Evolutionary conservation across 169 alveolate species (phyloP).

Genomic region (Cyclospora cayetanensis): DNA sequence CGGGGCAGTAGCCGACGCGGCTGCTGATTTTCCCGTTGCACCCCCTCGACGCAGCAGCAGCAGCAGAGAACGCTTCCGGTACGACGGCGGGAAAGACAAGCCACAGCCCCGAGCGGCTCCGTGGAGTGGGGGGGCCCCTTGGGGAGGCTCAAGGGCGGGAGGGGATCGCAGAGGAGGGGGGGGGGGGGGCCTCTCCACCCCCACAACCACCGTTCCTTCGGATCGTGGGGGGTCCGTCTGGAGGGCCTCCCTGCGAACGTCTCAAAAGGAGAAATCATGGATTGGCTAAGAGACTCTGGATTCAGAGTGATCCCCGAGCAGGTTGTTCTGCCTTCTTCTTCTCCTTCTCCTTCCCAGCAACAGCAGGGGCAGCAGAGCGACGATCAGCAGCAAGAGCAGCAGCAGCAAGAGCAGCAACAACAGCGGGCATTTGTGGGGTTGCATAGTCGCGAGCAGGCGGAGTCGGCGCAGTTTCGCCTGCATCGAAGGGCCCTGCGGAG

Average conservation of each 20-base stretch:
- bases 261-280: not conserved
- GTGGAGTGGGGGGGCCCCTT: no score
- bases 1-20: no score
- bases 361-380: constrained; percentile 22
- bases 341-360: no score
- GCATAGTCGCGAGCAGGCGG: not conserved
- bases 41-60: no score
- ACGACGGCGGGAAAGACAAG: not conserved
- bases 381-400: not conserved
- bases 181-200: no score
- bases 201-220: no score
- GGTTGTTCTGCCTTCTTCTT: not conserved
- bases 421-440: not conserved
- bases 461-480: not conserved
- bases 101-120: no score
- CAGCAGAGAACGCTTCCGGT: not conserved
- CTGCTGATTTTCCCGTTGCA: no score
- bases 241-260: not conserved
- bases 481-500: not conserved
- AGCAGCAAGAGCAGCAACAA: not conserved
- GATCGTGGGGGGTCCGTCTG: not conserved
- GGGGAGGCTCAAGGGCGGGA: no score
- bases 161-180: no score
- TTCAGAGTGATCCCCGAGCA: not conserved
- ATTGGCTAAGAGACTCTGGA: not conserved